These are phyloP conservation scores for Metschnikowia hibisci DNA, from an alignment of 805 yeast species.

Conservation along the genomic window DNA sequence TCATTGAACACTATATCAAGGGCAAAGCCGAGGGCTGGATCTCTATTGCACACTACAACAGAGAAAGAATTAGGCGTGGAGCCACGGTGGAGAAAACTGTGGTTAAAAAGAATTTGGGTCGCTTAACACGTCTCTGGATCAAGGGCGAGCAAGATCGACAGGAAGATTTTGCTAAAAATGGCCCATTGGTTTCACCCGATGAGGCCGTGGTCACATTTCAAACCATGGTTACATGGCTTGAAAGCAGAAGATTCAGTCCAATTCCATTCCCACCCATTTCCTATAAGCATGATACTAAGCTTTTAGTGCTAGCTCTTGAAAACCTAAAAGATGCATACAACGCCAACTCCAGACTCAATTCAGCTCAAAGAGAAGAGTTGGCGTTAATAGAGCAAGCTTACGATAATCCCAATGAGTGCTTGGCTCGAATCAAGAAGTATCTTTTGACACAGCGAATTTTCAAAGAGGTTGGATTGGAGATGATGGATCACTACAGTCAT, in stretches of 20 bases:
- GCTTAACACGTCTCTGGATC: constrained; percentile 88
- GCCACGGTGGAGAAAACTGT: constrained; percentile 91
- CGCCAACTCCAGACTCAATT: constrained; percentile 66
- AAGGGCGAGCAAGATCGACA: constrained; percentile 91
- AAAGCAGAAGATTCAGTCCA: constrained; percentile 74
- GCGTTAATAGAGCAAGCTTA: constrained; percentile 94
- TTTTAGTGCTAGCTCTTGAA: constrained; percentile 85
- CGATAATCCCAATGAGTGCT: constrained; percentile 92
- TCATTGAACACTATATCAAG: constrained; percentile 83
- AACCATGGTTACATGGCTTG: constrained; percentile 90
- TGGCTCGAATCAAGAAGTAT: constrained; percentile 77
- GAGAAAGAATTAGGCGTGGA: constrained; percentile 87
- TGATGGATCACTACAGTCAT: constrained; percentile 87
- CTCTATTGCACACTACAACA: constrained; percentile 84
- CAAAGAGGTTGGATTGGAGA: constrained; percentile 79
- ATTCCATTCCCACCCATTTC: constrained; percentile 92
- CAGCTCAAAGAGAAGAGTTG: constrained; percentile 86
- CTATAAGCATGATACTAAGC: constrained; percentile 89
- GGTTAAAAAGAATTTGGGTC: constrained; percentile 87
- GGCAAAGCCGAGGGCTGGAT: constrained; percentile 98
- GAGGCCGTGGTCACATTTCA: constrained; percentile 86
- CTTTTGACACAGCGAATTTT: constrained; percentile 86
- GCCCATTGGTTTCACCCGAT: constrained; percentile 80
- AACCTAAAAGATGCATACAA: constrained; percentile 73
- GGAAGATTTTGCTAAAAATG: constrained; percentile 69